Percentiles rank a stretch among this genome's conserved stretches.
These are phyloP conservation scores for Geotrichum histeridarum DNA, from an alignment of 1,139 yeast species.

Conservation along the genomic window DNA sequence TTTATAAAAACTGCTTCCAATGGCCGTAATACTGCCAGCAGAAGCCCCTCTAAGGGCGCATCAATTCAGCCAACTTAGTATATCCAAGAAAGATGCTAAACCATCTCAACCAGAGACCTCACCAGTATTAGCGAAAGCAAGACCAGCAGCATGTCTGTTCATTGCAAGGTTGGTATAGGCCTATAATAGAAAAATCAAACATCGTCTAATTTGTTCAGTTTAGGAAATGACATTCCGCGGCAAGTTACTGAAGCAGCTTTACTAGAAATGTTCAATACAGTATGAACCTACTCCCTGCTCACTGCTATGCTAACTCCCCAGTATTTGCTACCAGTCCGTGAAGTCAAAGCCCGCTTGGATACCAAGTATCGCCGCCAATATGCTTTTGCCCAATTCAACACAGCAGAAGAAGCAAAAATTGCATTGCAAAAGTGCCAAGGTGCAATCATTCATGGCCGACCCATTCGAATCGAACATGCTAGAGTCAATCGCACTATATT, in stretches of 20 bases:
- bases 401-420: constrained; percentile 59
- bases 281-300: constrained; percentile 17
- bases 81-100: too few relatives aligned
- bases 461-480: constrained; percentile 83
- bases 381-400: constrained; percentile 84
- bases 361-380: constrained; percentile 80
- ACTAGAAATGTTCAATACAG: constrained; percentile 50
- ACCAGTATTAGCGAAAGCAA: constrained; percentile 5
- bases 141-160: constrained; percentile 83
- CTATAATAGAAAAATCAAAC: too few relatives aligned
- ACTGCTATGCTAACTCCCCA: constrained; percentile 12
- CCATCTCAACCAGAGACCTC: too few relatives aligned
- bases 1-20: too few relatives aligned
- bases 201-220: constrained; percentile 3
- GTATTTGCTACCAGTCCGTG: constrained; percentile 36
- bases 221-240: constrained; percentile 20
- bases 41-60: too few relatives aligned
- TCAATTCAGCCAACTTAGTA: too few relatives aligned
- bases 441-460: constrained; percentile 63
- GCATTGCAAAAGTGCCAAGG: constrained; percentile 72
- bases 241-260: constrained; percentile 37
- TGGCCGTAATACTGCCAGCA: too few relatives aligned
- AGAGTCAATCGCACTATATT: constrained; percentile 85
- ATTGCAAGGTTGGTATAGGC: constrained; percentile 50
- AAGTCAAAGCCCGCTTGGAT: constrained; percentile 79